Conservation (phyloP, 306 rosid species). For the Sicyos edulis region DNA sequence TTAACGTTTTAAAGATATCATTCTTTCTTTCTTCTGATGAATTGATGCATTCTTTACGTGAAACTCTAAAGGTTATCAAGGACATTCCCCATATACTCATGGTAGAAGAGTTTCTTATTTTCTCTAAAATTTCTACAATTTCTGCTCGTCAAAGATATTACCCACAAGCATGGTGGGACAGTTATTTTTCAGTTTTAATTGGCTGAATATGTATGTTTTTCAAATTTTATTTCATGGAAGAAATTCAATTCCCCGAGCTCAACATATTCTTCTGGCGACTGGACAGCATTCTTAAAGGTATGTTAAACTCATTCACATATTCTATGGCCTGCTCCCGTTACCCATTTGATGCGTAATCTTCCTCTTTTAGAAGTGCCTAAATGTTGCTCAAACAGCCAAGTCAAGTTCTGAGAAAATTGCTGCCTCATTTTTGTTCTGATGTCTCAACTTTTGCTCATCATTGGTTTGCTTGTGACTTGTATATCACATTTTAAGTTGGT, state of each 20-base stretch:
- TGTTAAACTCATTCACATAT: constrained; percentile 4
- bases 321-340: background rate
- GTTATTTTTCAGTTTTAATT: constrained; percentile 20
- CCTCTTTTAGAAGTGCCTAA: background rate
- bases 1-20: constrained; percentile 64
- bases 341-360: background rate
- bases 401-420: background rate
- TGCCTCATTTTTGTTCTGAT: background rate
- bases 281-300: constrained; percentile 88
- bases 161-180: constrained; percentile 17
- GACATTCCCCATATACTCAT: constrained; percentile 79
- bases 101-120: constrained; percentile 36
- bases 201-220: constrained; percentile 18
- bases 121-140: constrained; percentile 10
- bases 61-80: constrained; percentile 80
- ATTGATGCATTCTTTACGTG: constrained; percentile 59
- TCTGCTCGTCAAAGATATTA: constrained; percentile 2
- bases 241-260: constrained; percentile 95
- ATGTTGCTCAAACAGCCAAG: background rate
- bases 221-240: constrained; percentile 38
- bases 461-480: background rate
- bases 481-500: background rate
- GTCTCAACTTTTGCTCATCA: too few relatives aligned
- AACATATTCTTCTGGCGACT: constrained; percentile 62
- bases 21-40: constrained; percentile 81